Base-by-base conservation (phyloP, 257 asterid genomes). In the Osmanthus fragrans region DNA sequence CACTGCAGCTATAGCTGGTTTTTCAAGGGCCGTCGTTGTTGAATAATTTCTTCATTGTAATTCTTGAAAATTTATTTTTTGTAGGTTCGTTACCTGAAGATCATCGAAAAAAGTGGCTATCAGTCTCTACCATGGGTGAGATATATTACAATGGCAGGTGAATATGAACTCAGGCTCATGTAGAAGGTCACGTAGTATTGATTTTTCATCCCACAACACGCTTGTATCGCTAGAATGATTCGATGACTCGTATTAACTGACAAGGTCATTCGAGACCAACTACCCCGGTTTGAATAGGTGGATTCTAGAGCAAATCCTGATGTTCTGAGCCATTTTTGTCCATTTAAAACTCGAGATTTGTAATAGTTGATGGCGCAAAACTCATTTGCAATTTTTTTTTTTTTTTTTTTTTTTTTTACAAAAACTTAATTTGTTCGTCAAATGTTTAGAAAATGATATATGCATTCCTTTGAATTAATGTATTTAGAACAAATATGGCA, bases 111-210 rank as follows among this genome's bases (percentile, higher is more conserved):
- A 78, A 85, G 91, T 77, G 91, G 89, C 18, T 87, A 85, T 78
- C 91, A 87, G 72, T 89, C 89, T 45, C 89, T 87, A 54, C 89
- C 89, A 37, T 85, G 87, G 91, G 91, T 87, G 77, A 80, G 91
- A 78, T 83, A 87, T 80, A 85, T 87, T 70, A 85, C 91, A n/a
- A 83, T 79, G 87, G 91, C 85, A 10, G 89, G 87, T 7, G 87
- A 87, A 40, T 87, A 87, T 60, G 91, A 87, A 69, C 75, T 87
- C 30, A 85, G 87, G 72, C 89, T 87, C 42, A 80, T 83, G 42
- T 84, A 73, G 77, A 80, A 19, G 23, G 63, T 4, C 23, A 51
- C 25, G 2, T 51, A 9, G 1, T 51, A 19, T 18, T 51, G 63
- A 18, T 5, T 42, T 15, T n/a, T 18, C 23, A 12, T 15, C 3